These are phyloP conservation scores for Hypoxylon sp. DNA, from an alignment of 2,329 filamentous ascomycete genomes.

Conservation along the genomic window DNA sequence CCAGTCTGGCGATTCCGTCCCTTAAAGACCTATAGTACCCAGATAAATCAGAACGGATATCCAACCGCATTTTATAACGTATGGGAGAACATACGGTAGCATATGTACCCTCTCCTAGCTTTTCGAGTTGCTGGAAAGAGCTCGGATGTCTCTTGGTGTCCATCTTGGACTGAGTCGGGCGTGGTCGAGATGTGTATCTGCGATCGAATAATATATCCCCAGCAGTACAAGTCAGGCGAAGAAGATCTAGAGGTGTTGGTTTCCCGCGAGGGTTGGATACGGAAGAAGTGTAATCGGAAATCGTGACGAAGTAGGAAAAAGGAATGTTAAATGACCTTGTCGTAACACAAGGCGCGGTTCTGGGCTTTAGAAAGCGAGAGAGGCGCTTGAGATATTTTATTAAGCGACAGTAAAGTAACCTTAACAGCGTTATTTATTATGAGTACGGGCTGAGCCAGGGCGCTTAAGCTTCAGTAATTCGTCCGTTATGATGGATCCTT, in stretches of 20 bases:
- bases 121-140: constrained; percentile 99
- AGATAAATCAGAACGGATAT: constrained; percentile 22
- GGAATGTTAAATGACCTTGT: constrained; percentile 39
- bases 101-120: constrained; percentile 98
- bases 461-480: constrained; percentile 38
- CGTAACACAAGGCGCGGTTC: constrained; percentile 39
- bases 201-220: constrained; percentile 60
- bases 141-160: constrained; percentile 93
- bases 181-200: constrained; percentile 54
- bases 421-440: constrained; percentile 17
- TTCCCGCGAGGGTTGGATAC: constrained; percentile 33
- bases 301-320: constrained; percentile 42
- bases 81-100: constrained; percentile 79
- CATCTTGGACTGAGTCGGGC: constrained; percentile 70
- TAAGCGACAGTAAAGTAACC: constrained; percentile 37
- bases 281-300: constrained; percentile 38
- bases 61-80: not conserved
- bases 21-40: constrained; percentile 85
- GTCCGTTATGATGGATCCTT: constrained; percentile 34
- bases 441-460: constrained; percentile 31
- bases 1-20: constrained; percentile 97
- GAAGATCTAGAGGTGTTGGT: constrained; percentile 38
- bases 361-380: constrained; percentile 4
- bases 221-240: constrained; percentile 56
- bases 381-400: constrained; percentile 28